These are phyloP conservation scores for Linum lewisii DNA, from an alignment of 345 rosid genomes.

Conservation along the genomic window DNA sequence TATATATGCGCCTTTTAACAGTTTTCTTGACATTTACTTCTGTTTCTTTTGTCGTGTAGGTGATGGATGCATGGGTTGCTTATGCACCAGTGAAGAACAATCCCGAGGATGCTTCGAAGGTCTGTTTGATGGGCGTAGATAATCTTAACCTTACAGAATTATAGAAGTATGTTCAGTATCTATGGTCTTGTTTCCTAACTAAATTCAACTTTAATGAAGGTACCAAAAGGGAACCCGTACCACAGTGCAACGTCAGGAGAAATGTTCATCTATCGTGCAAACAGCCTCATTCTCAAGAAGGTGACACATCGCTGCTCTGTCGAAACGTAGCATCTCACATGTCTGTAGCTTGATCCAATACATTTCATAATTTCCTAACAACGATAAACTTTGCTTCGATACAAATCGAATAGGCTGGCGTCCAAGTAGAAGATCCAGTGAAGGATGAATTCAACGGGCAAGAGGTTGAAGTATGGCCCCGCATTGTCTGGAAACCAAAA, in stretches of 20 bases:
- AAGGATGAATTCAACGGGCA: conserved; percentile 62
- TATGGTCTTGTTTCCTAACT: neutral
- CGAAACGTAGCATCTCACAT: neutral
- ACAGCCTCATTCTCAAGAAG: conserved; percentile 64
- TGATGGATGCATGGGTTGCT: conserved; percentile 80
- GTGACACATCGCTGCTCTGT: conserved; percentile 15
- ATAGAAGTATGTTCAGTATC: neutral
- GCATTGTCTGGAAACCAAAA: conserved; percentile 71
- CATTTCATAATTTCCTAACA: neutral
- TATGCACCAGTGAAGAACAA: conserved; percentile 93
- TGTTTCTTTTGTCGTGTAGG: conserved; percentile 26
- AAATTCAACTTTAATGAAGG: conserved; percentile 29
- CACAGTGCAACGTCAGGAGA: conserved; percentile 97
- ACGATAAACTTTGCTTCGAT: conserved; percentile 13
- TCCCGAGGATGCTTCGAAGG: conserved; percentile 95
- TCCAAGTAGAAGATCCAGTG: conserved; percentile 57
- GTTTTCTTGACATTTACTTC: neutral
- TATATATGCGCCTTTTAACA: too few species aligned
- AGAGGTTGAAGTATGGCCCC: conserved; percentile 94
- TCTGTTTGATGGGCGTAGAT: conserved; percentile 11
- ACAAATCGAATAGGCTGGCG: conserved; percentile 46
- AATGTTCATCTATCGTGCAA: conserved; percentile 75
- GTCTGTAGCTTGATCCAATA: neutral
- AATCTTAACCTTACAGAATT: neutral
- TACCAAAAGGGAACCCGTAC: conserved; percentile 87